Conservation (phyloP, 83 land plant genomes). For the Thuja plicata region DNA sequence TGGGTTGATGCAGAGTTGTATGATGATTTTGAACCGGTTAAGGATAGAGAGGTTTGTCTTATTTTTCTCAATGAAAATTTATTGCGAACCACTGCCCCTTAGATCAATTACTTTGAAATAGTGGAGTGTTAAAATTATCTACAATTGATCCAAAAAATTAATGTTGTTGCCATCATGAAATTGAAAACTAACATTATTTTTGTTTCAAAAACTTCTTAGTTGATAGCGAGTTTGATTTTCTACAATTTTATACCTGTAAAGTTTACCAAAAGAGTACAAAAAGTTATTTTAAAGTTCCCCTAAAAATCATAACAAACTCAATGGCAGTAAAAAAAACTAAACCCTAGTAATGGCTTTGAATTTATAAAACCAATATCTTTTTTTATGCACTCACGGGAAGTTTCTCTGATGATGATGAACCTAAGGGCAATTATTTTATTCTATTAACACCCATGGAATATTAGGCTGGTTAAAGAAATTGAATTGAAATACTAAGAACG, state of each 20-base stretch:
- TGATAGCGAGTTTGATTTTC: background rate
- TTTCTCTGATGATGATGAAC: background rate
- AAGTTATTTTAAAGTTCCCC: background rate
- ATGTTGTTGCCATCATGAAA: background rate
- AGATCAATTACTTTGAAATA: background rate
- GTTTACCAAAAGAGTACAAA: background rate
- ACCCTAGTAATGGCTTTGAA: background rate
- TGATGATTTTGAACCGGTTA: constrained; percentile 95
- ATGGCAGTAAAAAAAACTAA: background rate
- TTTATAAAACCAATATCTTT: background rate
- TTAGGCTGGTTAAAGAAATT: background rate
- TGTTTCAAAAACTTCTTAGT: background rate
- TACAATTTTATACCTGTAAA: background rate
- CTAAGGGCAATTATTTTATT: too few relatives aligned
- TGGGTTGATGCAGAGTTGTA: constrained; percentile 89
- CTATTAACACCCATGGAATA: background rate
- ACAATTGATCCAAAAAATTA: background rate
- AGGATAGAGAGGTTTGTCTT: constrained; percentile 83
- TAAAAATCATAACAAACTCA: background rate
- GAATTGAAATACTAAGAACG: background rate
- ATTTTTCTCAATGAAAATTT: background rate
- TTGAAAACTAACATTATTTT: background rate
- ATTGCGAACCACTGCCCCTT: background rate
- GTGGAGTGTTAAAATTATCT: background rate
- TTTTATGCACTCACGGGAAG: background rate